phyloP scores from a whole-genome alignment of 2,329 filamentous ascomycete species.

The Colletotrichum sp. region DNA sequence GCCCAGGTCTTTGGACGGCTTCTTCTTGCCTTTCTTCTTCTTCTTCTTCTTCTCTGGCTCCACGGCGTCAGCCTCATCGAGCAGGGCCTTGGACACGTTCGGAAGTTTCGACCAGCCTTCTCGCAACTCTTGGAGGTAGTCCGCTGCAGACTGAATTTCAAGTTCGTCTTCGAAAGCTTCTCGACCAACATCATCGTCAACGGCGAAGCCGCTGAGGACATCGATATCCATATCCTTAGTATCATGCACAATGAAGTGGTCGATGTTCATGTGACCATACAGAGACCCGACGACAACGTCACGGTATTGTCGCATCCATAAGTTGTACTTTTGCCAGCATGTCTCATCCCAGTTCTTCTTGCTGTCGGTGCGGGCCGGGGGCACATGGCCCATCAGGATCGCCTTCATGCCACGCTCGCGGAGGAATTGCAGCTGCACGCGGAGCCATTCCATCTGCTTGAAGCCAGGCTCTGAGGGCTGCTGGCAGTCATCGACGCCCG shows the following conservation, averaged over 20 bases:
- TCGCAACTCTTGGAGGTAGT: conserved; percentile 82
- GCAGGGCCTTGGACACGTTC: conserved; percentile 40
- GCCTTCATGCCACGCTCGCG: conserved; percentile 89
- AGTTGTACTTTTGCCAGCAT: conserved; percentile 96
- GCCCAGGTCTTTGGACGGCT: conserved; percentile 65
- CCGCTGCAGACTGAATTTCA: conserved; percentile 68
- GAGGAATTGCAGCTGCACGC: conserved; percentile 84
- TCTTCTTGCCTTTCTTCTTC: conserved; percentile 53
- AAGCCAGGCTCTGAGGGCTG: conserved; percentile 83
- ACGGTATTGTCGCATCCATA: conserved; percentile 90
- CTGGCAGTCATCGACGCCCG: conserved; percentile 89
- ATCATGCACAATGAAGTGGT: conserved; percentile 95
- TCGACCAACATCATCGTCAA: conserved; percentile 31
- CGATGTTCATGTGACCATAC: conserved; percentile 98
- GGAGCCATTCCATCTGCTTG: conserved; percentile 95
- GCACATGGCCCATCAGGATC: conserved; percentile 92
- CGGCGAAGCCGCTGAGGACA: conserved; percentile 35
- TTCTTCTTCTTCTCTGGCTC: conserved; percentile 32
- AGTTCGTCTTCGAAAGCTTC: conserved; percentile 57
- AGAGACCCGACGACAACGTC: conserved; percentile 82
- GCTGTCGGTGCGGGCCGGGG: conserved; percentile 82
- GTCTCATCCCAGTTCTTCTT: conserved; percentile 95
- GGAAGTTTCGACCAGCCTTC: conserved; percentile 80
- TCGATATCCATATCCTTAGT: conserved; percentile 74
- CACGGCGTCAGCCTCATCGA: conserved; percentile 21